Conservation (phyloP, 129 eudicot species). For the Centella asiatica region DNA sequence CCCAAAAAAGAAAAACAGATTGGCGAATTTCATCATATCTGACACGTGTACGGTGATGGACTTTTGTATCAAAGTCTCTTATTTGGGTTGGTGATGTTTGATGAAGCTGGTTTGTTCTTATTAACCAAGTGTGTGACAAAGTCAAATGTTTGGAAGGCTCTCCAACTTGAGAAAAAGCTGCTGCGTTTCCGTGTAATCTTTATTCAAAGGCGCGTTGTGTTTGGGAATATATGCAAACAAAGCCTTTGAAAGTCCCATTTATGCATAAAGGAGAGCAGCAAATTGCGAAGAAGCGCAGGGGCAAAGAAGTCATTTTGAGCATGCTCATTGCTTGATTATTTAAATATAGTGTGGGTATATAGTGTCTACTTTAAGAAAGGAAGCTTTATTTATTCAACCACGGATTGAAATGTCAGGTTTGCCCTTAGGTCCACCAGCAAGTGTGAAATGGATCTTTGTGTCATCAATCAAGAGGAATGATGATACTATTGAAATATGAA, state of each 20-base stretch:
- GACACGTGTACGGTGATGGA: too few species aligned
- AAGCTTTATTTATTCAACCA: not conserved
- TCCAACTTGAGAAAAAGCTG: not conserved
- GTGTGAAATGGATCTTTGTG: not conserved
- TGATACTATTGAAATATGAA: too few species aligned
- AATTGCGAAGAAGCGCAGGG: not conserved
- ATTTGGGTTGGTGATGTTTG: not conserved
- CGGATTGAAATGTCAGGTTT: not conserved
- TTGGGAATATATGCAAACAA: not conserved
- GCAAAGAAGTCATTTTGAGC: not conserved
- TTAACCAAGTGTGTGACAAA: not conserved
- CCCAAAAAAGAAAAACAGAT: too few species aligned
- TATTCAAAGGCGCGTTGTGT: not conserved
- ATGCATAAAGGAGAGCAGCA: too few species aligned
- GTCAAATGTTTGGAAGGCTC: not conserved
- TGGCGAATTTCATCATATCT: too few species aligned
- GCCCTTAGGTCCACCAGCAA: not conserved
- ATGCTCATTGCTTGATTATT: not conserved
- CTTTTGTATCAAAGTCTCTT: not conserved
- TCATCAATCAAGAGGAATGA: not conserved
- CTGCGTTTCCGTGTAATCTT: not conserved
- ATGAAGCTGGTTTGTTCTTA: too few species aligned
- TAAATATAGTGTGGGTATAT: too few species aligned
- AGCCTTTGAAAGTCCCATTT: not conserved
- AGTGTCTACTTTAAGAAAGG: not conserved